phyloP scores from a whole-genome alignment of 1,284 basidiomycete genomes.

The Wallemia ichthyophaga region DNA sequence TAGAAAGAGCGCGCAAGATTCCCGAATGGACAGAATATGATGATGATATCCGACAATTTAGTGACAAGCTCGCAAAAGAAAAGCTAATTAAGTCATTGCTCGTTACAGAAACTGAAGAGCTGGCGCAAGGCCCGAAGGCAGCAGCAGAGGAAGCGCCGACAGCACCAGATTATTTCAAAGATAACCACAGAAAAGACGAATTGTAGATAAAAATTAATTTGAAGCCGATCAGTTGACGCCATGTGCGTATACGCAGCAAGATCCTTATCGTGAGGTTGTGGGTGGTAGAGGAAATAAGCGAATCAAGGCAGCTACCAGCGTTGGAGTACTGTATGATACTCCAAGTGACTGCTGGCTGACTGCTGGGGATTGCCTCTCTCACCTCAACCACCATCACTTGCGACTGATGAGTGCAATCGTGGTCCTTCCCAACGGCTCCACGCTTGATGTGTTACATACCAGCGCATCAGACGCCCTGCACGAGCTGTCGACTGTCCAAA shows the following conservation, averaged over 20 bases:
- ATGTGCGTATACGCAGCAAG: too few species aligned
- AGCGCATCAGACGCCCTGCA: background rate
- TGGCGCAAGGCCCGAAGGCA: background rate
- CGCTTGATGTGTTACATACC: background rate
- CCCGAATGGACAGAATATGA: constrained; percentile 95
- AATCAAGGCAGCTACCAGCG: too few species aligned
- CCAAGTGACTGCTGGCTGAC: too few species aligned
- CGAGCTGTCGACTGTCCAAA: background rate
- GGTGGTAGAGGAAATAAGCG: too few species aligned
- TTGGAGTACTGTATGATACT: too few species aligned
- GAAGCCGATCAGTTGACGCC: too few species aligned
- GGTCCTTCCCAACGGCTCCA: background rate
- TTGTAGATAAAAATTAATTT: background rate
- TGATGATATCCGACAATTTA: constrained; percentile 11
- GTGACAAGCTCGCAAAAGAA: background rate
- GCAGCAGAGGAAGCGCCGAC: background rate
- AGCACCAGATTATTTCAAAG: background rate
- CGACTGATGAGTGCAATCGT: background rate
- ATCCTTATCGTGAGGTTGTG: too few species aligned
- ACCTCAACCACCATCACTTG: background rate
- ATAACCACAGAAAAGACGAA: background rate
- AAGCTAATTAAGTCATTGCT: background rate
- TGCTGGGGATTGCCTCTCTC: too few species aligned
- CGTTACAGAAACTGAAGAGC: background rate
- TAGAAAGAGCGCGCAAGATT: constrained; percentile 68